Evolutionary conservation across 257 asterid genomes (phyloP).

Genomic region (Rehmannia glutinosa): DNA sequence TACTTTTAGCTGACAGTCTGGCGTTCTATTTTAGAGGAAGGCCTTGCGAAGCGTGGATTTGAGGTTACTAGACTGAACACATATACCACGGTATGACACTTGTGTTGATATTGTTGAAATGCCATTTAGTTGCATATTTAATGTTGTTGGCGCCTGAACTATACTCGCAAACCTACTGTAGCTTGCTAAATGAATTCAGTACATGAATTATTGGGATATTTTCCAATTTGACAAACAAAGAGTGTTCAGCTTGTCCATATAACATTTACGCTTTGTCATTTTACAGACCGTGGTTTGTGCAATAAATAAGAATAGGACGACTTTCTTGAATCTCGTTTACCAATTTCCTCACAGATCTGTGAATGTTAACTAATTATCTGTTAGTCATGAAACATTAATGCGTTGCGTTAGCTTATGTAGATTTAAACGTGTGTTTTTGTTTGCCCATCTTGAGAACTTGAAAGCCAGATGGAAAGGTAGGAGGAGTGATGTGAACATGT

Average conservation of each 20-base stretch:
- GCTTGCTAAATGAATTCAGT: too few species aligned
- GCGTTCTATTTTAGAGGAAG: constrained; percentile 65
- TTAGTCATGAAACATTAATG: not conserved
- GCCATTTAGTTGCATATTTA: not conserved
- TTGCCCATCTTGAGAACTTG: not conserved
- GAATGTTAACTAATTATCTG: too few species aligned
- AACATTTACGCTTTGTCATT: not conserved
- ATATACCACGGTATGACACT: constrained; percentile 75
- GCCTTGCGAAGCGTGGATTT: constrained; percentile 84
- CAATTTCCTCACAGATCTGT: too few species aligned
- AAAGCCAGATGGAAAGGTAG: too few species aligned
- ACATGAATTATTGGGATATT: not conserved
- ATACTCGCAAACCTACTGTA: too few species aligned
- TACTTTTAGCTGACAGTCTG: not conserved
- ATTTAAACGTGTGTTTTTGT: not conserved
- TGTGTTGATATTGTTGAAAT: not conserved
- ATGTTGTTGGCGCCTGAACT: too few species aligned
- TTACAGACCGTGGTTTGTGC: not conserved
- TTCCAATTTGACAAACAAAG: not conserved
- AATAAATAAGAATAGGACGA: not conserved
- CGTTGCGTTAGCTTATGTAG: not conserved
- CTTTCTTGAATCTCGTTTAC: not conserved
- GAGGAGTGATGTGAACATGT: too few species aligned
- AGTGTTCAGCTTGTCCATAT: not conserved
- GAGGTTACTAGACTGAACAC: constrained; percentile 86